phyloP scores from a whole-genome alignment of 1,284 basidiomycete genomes.

The Coniferiporia weirii region DNA sequence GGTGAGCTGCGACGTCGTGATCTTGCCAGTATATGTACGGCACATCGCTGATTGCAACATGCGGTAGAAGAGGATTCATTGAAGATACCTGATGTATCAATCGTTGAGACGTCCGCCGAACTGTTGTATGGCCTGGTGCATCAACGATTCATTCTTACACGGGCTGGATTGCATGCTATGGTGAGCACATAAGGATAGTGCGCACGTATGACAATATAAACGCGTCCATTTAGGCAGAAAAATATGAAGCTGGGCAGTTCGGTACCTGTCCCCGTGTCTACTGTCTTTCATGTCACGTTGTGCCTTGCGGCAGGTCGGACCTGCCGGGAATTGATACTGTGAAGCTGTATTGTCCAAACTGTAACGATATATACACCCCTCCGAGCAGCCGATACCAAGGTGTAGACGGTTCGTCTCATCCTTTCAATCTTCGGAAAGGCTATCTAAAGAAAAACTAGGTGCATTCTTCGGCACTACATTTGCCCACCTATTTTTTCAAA shows the following conservation, averaged over 20 bases:
- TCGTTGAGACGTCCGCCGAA: conserved; percentile 97
- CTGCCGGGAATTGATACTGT: conserved; percentile 98
- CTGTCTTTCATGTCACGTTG: conserved; percentile 85
- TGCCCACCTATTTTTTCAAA: conserved; percentile 95
- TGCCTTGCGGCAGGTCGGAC: conserved; percentile 95
- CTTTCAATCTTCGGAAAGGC: not conserved
- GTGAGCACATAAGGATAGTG: conserved; percentile 41
- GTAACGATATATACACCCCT: conserved; percentile 94
- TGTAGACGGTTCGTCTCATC: conserved; percentile 74
- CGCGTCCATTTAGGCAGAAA: conserved; percentile 69
- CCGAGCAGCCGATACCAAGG: conserved; percentile 94
- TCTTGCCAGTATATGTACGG: conserved; percentile 12
- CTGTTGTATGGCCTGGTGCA: conserved; percentile 97
- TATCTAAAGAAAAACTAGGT: conserved; percentile 42
- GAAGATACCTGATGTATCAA: conserved; percentile 91
- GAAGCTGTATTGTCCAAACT: conserved; percentile 98
- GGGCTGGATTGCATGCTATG: conserved; percentile 93
- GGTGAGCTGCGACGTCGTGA: conserved; percentile 46
- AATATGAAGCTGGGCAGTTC: conserved; percentile 92
- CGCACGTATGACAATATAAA: conserved; percentile 18
- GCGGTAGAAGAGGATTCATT: conserved; percentile 83
- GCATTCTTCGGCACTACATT: conserved; percentile 99
- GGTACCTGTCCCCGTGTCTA: conserved; percentile 95
- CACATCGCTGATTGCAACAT: conserved; percentile 1
- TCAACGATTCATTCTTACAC: conserved; percentile 94